Percentiles rank a stretch among this genome's conserved stretches.
phyloP scores from a whole-genome alignment of 345 rosid species.

The Murraya paniculata region DNA sequence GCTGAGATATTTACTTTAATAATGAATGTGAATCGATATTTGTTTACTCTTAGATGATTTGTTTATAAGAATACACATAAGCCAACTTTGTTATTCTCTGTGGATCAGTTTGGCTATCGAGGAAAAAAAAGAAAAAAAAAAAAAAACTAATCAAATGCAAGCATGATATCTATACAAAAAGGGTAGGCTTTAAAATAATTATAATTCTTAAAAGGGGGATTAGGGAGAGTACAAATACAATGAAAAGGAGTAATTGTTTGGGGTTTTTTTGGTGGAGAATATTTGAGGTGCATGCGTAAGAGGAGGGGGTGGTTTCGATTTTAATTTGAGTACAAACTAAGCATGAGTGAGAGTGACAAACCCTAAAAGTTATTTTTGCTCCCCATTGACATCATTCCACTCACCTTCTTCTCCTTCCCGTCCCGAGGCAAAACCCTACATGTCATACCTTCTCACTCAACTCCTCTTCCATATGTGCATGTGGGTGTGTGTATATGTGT shows the following conservation, averaged over 20 bases:
- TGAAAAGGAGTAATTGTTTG: conserved; percentile 29
- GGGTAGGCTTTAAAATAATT: conserved; percentile 19
- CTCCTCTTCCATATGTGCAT: not conserved
- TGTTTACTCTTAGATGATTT: not conserved
- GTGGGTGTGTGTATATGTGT: not conserved
- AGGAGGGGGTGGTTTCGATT: conserved; percentile 28
- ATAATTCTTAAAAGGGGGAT: conserved; percentile 4
- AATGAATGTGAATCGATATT: not conserved
- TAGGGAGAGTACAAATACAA: conserved; percentile 24
- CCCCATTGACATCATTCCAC: conserved; percentile 61
- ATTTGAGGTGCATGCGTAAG: conserved; percentile 53
- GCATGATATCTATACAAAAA: conserved; percentile 24
- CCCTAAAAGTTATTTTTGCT: conserved; percentile 50
- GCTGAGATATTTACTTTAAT: not conserved
- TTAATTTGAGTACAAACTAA: conserved; percentile 47
- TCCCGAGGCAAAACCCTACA: conserved; percentile 55
- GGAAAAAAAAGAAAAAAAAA: too few species aligned
- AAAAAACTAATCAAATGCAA: conserved; percentile 22
- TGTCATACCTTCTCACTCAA: not conserved
- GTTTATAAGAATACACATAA: conserved; percentile 24
- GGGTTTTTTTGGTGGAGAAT: conserved; percentile 27
- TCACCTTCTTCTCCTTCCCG: conserved; percentile 55
- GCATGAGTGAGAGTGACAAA: conserved; percentile 38
- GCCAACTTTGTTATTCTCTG: conserved; percentile 39
- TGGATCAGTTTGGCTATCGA: not conserved